Conservation (phyloP, 2,329 filamentous ascomycete species). For the Mycocentrospora acerina region DNA sequence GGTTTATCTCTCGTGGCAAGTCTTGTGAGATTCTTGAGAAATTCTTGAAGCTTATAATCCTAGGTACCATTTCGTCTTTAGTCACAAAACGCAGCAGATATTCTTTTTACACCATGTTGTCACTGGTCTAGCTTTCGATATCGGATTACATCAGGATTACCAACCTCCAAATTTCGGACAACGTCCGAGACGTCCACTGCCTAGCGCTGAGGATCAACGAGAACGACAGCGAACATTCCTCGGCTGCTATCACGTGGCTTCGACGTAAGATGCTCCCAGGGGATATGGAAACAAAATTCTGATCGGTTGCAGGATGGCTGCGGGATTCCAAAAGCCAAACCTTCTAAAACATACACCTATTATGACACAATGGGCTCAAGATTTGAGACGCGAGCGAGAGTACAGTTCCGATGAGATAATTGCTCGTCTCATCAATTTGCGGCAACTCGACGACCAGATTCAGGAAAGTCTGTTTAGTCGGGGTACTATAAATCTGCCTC, state of each 20-base stretch:
- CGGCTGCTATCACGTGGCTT: constrained; percentile 38
- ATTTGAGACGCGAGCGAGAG: constrained; percentile 21
- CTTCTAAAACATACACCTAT: constrained; percentile 30
- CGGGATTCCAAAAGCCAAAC: constrained; percentile 34
- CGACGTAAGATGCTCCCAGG: constrained; percentile 19
- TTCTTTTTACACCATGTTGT: constrained; percentile 36
- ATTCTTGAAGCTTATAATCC: constrained; percentile 4
- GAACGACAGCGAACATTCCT: constrained; percentile 35
- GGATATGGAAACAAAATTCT: background rate
- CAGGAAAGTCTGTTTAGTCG: constrained; percentile 30
- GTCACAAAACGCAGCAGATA: constrained; percentile 39
- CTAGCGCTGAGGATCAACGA: constrained; percentile 16
- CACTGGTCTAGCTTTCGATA: constrained; percentile 34
- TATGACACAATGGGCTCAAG: constrained; percentile 30
- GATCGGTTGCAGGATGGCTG: constrained; percentile 22
- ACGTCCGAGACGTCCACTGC: constrained; percentile 12
- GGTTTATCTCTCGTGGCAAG: constrained; percentile 37
- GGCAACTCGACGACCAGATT: constrained; percentile 37
- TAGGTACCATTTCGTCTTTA: constrained; percentile 40
- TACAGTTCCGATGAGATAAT: constrained; percentile 30
- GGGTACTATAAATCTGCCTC: constrained; percentile 18
- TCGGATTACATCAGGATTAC: constrained; percentile 27
- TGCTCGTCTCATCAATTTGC: constrained; percentile 22
- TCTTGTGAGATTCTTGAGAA: background rate
- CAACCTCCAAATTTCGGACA: constrained; percentile 18